Base-by-base conservation (phyloP, 805 yeast genomes). In the Yamadazyma nakazawae region DNA sequence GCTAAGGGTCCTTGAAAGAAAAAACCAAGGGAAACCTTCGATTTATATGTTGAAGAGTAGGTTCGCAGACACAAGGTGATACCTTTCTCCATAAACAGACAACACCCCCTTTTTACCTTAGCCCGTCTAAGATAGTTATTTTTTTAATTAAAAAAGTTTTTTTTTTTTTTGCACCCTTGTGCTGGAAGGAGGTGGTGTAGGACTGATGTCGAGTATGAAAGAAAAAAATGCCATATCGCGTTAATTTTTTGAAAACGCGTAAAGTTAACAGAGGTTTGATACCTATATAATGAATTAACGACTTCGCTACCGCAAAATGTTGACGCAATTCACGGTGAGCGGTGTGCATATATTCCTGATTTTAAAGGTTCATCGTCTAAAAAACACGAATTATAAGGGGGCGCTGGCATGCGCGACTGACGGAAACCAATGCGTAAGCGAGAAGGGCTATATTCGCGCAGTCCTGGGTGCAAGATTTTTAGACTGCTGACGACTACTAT, bases 71-170 rank as follows among this genome's bases (percentile, higher is more conserved):
- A 21, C 4, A 5, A 21, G 24, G 24, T 28, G n/a, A 28, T 28
- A 13, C n/a, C n/a, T 13, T 28, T 28, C 32, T 28, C 32, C 32
- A 28, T 28, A 40, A 40, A 40, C 19, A 40, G 12, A 32, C 30
- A 14, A 13, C n/a, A 32, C 43, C 43, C 43, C 43, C 43, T 40
- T 40, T 40, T 32, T 32, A 14, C 43, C 43, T 31, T 30, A 40
- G 24, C 6, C 41, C 32, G 32, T 28, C 32, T 18, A 19, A 36
- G 24, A 36, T 9, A 18, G 13, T 26, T 26, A 4, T 28, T 12
- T 28, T 28, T 28, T 28, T 12, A 5, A 28, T 5, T 28, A 28
- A 28, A 28, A 28, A 13, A 21, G 24, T 21, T 21, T 21, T 21
- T 21, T 21, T 21, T 21, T 21, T 21, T 28, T 28, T 28, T 28